phyloP scores from a whole-genome alignment of 352 stramenopile genomes.

The Globisporangium splendens region DNA sequence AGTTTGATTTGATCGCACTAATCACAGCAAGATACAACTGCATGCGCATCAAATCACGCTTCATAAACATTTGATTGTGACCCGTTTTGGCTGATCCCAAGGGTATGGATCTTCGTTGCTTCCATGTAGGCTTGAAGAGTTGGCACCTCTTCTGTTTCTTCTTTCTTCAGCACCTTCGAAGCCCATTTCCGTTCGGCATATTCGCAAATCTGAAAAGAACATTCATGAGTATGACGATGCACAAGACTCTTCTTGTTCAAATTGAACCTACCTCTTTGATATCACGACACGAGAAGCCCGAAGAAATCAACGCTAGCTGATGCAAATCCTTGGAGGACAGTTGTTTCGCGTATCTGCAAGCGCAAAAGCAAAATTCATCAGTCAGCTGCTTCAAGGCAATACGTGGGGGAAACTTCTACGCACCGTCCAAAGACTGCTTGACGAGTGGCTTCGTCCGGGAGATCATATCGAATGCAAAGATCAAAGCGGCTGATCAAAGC shows the following conservation, averaged over 20 bases:
- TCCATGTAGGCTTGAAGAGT: constrained; percentile 70
- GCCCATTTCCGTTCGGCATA: constrained; percentile 92
- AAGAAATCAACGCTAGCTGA: constrained; percentile 73
- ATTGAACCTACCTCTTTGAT: constrained; percentile 85
- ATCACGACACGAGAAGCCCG: constrained; percentile 89
- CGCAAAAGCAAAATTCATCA: constrained; percentile 1
- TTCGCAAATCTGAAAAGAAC: constrained; percentile 80
- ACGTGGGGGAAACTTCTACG: neutral
- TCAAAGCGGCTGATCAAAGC: constrained; percentile 93
- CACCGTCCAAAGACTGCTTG: constrained; percentile 87
- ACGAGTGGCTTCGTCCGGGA: constrained; percentile 83
- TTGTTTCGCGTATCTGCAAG: constrained; percentile 86
- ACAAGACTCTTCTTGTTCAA: neutral
- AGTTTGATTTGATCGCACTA: neutral
- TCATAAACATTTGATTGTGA: constrained; percentile 49
- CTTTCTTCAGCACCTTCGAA: constrained; percentile 85
- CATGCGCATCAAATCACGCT: constrained; percentile 20
- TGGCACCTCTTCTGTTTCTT: constrained; percentile 70
- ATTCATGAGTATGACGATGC: neutral
- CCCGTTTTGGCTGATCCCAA: constrained; percentile 37
- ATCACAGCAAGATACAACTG: neutral
- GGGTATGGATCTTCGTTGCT: constrained; percentile 63
- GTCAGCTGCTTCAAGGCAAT: neutral
- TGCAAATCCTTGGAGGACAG: constrained; percentile 66
- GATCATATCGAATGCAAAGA: constrained; percentile 89